phyloP scores from a whole-genome alignment of 495 filamentous ascomycete species.

The Immersiella caudata region DNA sequence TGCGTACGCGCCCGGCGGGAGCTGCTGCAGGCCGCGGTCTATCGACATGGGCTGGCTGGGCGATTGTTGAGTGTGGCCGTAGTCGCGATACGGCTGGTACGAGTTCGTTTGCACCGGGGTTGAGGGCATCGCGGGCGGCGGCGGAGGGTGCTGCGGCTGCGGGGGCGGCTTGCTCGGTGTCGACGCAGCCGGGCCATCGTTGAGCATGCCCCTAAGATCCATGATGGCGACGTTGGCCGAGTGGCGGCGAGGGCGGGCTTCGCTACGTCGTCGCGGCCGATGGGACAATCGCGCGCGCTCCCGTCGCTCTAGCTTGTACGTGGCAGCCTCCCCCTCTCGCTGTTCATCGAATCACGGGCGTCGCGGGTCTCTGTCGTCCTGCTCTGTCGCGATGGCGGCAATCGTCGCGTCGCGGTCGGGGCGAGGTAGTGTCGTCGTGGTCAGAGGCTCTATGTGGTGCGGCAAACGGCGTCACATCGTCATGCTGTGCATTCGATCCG shows the following conservation, averaged over 20 bases:
- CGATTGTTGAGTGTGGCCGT: conserved; percentile 47
- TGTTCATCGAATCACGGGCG: conserved; percentile 23
- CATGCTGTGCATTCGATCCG: conserved; percentile 28
- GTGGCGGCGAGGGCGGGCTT: background rate
- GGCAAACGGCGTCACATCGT: conserved; percentile 35
- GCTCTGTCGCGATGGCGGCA: conserved; percentile 4
- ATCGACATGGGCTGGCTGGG: conserved; percentile 43
- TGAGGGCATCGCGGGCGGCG: conserved; percentile 44
- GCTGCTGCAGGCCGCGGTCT: conserved; percentile 37
- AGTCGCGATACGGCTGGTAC: conserved; percentile 51
- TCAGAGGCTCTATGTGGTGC: conserved; percentile 8
- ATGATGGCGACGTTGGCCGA: conserved; percentile 38
- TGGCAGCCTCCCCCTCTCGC: conserved; percentile 19
- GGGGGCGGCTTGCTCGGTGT: conserved; percentile 30
- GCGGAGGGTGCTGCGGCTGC: conserved; percentile 30
- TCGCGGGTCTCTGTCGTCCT: background rate
- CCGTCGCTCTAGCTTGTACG: conserved; percentile 14
- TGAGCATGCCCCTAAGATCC: conserved; percentile 61
- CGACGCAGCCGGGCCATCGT: conserved; percentile 41
- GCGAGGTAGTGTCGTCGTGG: conserved; percentile 15
- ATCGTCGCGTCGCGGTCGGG: conserved; percentile 11
- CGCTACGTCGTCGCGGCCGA: conserved; percentile 19
- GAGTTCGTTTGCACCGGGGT: conserved; percentile 50
- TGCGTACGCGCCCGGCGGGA: conserved; percentile 38
- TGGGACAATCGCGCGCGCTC: conserved; percentile 11